phyloP scores from a whole-genome alignment of 371 early-diverging fungal genomes.

The Mucor lusitanicus region DNA sequence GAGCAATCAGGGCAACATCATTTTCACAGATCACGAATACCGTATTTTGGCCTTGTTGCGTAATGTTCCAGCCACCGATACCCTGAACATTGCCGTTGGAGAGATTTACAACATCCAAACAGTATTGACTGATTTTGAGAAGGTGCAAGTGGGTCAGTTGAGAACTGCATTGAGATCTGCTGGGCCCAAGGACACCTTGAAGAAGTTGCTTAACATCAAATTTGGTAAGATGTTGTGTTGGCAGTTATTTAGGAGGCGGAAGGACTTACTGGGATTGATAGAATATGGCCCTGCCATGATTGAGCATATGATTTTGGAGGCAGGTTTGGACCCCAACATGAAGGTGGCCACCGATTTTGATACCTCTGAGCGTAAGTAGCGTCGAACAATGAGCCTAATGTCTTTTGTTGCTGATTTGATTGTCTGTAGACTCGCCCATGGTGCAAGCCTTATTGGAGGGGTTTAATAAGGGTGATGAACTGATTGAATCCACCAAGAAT shows the following conservation, averaged over 20 bases:
- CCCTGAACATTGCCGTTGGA: conserved; percentile 77
- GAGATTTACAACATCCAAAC: conserved; percentile 67
- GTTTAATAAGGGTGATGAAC: conserved; percentile 58
- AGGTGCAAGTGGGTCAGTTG: conserved; percentile 61
- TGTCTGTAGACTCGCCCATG: conserved; percentile 31
- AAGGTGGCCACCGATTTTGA: conserved; percentile 60
- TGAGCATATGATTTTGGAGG: conserved; percentile 80
- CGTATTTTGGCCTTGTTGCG: conserved; percentile 85
- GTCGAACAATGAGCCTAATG: neutral
- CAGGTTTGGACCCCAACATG: conserved; percentile 69
- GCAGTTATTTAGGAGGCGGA: too few relatives aligned
- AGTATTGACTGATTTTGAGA: conserved; percentile 60
- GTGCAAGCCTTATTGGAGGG: conserved; percentile 35
- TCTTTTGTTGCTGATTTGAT: neutral
- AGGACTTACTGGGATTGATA: conserved; percentile 11
- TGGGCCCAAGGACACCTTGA: conserved; percentile 74
- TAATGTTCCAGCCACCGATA: conserved; percentile 81
- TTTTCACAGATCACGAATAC: conserved; percentile 90
- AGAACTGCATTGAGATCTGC: conserved; percentile 55
- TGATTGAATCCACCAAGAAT: conserved; percentile 53
- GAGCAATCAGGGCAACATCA: conserved; percentile 82
- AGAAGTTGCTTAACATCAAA: conserved; percentile 73
- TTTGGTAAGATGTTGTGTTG: conserved; percentile 50
- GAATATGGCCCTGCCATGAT: conserved; percentile 89
- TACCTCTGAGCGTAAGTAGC: conserved; percentile 46